phyloP scores from a whole-genome alignment of 495 filamentous ascomycete genomes.

The Daldinia loculata region DNA sequence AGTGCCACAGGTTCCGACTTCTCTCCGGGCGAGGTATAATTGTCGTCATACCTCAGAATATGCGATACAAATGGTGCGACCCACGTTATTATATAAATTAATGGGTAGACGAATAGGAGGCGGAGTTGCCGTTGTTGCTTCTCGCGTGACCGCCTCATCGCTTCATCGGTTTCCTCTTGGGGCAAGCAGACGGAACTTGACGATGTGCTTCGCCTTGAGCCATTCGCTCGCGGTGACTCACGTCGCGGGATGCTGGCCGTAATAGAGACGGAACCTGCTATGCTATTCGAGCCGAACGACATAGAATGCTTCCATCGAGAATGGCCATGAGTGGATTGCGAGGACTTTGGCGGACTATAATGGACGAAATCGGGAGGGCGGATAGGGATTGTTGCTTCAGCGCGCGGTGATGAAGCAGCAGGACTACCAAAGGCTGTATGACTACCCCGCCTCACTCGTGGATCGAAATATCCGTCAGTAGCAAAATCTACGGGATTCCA shows the following conservation, averaged over 20 bases:
- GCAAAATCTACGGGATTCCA: slow-evolving; percentile 52
- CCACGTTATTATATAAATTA: slow-evolving; percentile 77
- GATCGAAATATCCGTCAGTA: slow-evolving; percentile 17
- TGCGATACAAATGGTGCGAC: slow-evolving; percentile 73
- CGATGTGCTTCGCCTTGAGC: slow-evolving; percentile 8
- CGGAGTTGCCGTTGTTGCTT: slow-evolving; percentile 72
- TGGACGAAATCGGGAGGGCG: slow-evolving; percentile 11
- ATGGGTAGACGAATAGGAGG: slow-evolving; percentile 75
- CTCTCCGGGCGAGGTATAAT: slow-evolving; percentile 40
- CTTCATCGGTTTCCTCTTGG: slow-evolving; percentile 32
- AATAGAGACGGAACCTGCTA: slow-evolving; percentile 27
- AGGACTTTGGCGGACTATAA: background rate
- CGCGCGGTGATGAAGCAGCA: slow-evolving; percentile 1
- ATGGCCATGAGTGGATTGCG: background rate
- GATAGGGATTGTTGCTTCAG: slow-evolving; percentile 9
- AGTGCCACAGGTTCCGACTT: slow-evolving; percentile 57
- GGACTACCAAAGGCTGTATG: slow-evolving; percentile 16
- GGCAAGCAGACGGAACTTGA: slow-evolving; percentile 35
- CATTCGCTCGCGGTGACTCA: slow-evolving; percentile 26
- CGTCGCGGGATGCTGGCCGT: slow-evolving; percentile 42
- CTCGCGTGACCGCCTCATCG: slow-evolving; percentile 54
- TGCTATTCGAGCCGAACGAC: slow-evolving; percentile 10
- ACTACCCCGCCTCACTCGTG: background rate
- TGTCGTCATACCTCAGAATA: slow-evolving; percentile 65
- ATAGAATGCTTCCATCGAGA: slow-evolving; percentile 21